A percentile compares a stretch with the other conserved stretches of the same genome.
Evolutionary conservation across 805 yeast species (phyloP).

Genomic region (Cephaloascus fragrans): DNA sequence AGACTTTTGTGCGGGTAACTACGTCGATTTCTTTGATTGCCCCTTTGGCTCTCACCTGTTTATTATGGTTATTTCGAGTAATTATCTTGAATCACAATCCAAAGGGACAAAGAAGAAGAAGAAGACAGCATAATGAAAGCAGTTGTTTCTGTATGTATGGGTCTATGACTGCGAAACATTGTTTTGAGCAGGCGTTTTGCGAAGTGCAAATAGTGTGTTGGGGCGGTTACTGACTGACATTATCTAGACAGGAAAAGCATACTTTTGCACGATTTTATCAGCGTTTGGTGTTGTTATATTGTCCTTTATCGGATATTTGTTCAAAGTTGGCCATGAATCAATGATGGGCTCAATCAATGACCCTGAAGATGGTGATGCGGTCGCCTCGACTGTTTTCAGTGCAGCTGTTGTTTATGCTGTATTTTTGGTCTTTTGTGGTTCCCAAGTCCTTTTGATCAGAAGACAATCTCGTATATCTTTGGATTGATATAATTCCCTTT

Average conservation of each 20-base stretch:
- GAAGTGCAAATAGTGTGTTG: no score
- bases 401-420: constrained; percentile 77
- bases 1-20: no score
- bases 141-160: constrained; percentile 38
- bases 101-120: no score
- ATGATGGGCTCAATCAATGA: constrained; percentile 88
- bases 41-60: no score
- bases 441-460: constrained; percentile 58
- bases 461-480: constrained; percentile 57
- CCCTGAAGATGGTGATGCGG: constrained; percentile 91
- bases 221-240: no score
- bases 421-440: constrained; percentile 86
- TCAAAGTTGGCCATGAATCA: constrained; percentile 74
- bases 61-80: no score
- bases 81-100: no score
- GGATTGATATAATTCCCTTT: constrained; percentile 3
- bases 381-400: constrained; percentile 81
- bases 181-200: no score
- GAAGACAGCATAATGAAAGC: constrained; percentile 35
- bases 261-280: constrained; percentile 90
- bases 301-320: constrained; percentile 74
- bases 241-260: constrained; percentile 68
- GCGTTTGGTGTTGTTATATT: constrained; percentile 87
- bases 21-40: no score
- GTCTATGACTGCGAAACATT: no score